phyloP scores from a whole-genome alignment of 371 early-diverging fungal species.

The Syncephalastrum racemosum region DNA sequence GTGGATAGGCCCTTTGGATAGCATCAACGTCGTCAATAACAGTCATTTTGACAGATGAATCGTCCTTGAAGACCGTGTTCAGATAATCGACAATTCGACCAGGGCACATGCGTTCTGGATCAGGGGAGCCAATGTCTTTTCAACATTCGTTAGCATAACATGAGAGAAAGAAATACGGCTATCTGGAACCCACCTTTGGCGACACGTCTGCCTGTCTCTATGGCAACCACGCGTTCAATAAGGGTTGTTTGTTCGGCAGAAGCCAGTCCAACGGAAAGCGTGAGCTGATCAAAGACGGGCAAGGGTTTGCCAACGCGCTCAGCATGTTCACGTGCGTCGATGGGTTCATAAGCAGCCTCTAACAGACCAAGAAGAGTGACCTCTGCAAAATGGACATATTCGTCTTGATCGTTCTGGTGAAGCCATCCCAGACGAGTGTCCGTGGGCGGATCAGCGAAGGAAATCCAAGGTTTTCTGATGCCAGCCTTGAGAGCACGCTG shows the following conservation, averaged over 20 bases:
- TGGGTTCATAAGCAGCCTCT: slow-evolving; percentile 71
- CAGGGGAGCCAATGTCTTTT: slow-evolving; percentile 80
- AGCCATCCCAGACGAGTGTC: slow-evolving; percentile 26
- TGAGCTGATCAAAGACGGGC: slow-evolving; percentile 52
- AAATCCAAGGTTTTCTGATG: slow-evolving; percentile 55
- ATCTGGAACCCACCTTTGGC: slow-evolving; percentile 47
- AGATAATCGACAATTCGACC: slow-evolving; percentile 73
- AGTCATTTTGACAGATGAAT: slow-evolving; percentile 57
- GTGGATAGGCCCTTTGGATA: slow-evolving; percentile 79
- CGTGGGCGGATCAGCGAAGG: slow-evolving; percentile 56
- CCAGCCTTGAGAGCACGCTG: slow-evolving; percentile 70
- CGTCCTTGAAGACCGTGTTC: slow-evolving; percentile 47
- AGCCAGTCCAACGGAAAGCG: slow-evolving; percentile 24
- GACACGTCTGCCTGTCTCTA: slow-evolving; percentile 77
- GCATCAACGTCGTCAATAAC: slow-evolving; percentile 66
- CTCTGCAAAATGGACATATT: slow-evolving; percentile 69
- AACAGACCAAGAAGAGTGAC: slow-evolving; percentile 76
- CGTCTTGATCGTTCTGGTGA: slow-evolving; percentile 31
- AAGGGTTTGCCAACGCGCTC: slow-evolving; percentile 32
- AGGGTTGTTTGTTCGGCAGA: slow-evolving; percentile 3
- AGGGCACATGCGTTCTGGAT: slow-evolving; percentile 89
- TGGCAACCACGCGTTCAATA: slow-evolving; percentile 58
- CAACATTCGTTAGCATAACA: neutral
- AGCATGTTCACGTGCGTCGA: slow-evolving; percentile 80
- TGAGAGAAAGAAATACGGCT: too few relatives aligned